Conservation (phyloP, 1,284 basidiomycete genomes). For the Apiotrichum veenhuisii region DNA sequence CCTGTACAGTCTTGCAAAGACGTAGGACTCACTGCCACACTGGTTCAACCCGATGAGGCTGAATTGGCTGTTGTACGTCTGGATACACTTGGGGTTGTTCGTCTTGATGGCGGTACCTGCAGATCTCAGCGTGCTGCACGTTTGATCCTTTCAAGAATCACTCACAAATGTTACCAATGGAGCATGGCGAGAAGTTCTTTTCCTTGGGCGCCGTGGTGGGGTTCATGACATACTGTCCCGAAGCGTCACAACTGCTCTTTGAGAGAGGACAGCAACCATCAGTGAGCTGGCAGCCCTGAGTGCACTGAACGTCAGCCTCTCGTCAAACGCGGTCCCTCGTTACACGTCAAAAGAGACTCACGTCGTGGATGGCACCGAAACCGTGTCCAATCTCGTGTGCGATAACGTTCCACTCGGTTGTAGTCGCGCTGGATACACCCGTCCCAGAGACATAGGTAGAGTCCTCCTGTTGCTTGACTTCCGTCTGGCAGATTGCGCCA, state of each 20-base stretch:
- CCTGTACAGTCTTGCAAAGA: background rate
- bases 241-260: constrained; percentile 61
- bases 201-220: constrained; percentile 66
- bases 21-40: constrained; percentile 43
- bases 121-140: background rate
- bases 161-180: constrained; percentile 80
- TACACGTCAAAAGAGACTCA: constrained; percentile 48
- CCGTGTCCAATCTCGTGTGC: constrained; percentile 72
- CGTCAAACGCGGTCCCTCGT: no score
- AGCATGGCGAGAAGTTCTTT: constrained; percentile 71
- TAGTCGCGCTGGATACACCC: constrained; percentile 69
- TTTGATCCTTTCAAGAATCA: constrained; percentile 13
- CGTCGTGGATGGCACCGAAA: constrained; percentile 78
- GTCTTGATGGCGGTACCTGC: constrained; percentile 1
- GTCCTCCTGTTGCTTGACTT: constrained; percentile 49
- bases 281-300: constrained; percentile 59
- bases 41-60: constrained; percentile 44
- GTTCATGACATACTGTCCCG: constrained; percentile 71
- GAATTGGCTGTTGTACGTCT: background rate
- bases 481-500: constrained; percentile 66
- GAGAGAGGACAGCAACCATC: constrained; percentile 68
- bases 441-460: constrained; percentile 69
- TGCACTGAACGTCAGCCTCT: constrained; percentile 54
- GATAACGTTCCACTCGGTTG: constrained; percentile 64
- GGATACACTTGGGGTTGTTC: constrained; percentile 3